Conservation (phyloP, 768 basidiomycete species). For the Boletellus ananiceps region DNA sequence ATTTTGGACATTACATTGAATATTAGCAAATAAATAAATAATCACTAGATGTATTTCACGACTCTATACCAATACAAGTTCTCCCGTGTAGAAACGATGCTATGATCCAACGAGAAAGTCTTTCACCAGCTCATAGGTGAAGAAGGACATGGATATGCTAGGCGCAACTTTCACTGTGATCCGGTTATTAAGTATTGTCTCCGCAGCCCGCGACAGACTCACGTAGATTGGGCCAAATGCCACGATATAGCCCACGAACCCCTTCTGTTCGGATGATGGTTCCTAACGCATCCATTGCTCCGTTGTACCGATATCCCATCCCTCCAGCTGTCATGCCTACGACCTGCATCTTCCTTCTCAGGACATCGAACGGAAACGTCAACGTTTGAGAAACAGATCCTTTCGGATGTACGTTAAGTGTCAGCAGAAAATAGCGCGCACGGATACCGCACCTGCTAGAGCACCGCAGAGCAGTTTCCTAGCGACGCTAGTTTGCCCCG, state of each 20-base stretch:
- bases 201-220: slow-evolving; percentile 29
- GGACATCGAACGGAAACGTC: slow-evolving; percentile 94
- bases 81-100: neutral
- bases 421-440: neutral
- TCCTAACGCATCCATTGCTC: slow-evolving; percentile 73
- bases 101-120: slow-evolving; percentile 39
- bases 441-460: slow-evolving; percentile 56
- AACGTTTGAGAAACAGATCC: slow-evolving; percentile 92
- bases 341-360: slow-evolving; percentile 95
- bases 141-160: slow-evolving; percentile 83
- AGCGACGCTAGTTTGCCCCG: slow-evolving; percentile 61
- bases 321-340: slow-evolving; percentile 65
- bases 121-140: slow-evolving; percentile 71
- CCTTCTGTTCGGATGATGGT: slow-evolving; percentile 74
- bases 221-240: slow-evolving; percentile 87
- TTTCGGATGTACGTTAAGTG: slow-evolving; percentile 22
- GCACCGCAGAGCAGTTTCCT: slow-evolving; percentile 84
- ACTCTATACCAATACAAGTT: neutral
- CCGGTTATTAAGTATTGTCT: slow-evolving; percentile 7
- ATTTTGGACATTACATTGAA: slow-evolving; percentile 7
- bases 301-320: slow-evolving; percentile 64
- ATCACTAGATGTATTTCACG: slow-evolving; percentile 2
- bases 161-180: slow-evolving; percentile 81
- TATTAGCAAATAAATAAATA: slow-evolving; percentile 4
- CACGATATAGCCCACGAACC: slow-evolving; percentile 70